phyloP scores from a whole-genome alignment of 805 yeast species.

The Candida easanensis region DNA sequence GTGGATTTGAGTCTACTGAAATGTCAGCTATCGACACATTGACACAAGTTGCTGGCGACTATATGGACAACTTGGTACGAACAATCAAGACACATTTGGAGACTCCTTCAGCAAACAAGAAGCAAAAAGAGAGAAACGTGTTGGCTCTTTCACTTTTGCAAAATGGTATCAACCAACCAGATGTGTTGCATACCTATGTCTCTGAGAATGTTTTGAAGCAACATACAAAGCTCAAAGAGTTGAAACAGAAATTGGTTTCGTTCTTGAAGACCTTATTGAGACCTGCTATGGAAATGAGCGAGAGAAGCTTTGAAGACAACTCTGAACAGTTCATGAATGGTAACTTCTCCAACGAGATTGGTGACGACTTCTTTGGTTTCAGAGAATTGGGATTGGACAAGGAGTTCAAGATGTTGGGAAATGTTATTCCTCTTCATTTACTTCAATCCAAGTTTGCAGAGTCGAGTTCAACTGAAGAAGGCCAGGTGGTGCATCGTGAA shows the following conservation, averaged over 20 bases:
- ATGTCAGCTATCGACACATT: slow-evolving; percentile 73
- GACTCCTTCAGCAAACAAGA: slow-evolving; percentile 40
- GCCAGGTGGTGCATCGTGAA: slow-evolving; percentile 54
- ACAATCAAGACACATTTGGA: slow-evolving; percentile 73
- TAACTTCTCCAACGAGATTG: slow-evolving; percentile 88
- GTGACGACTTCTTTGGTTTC: slow-evolving; percentile 98
- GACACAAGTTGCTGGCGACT: slow-evolving; percentile 81
- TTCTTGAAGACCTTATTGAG: slow-evolving; percentile 79
- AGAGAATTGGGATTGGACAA: slow-evolving; percentile 89
- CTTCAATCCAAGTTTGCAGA: slow-evolving; percentile 73
- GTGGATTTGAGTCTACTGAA: slow-evolving; percentile 86
- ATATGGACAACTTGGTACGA: slow-evolving; percentile 68
- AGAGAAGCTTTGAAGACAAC: slow-evolving; percentile 79
- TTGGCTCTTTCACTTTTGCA: slow-evolving; percentile 67
- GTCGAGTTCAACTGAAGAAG: slow-evolving; percentile 43
- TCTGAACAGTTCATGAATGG: slow-evolving; percentile 94
- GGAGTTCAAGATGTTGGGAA: slow-evolving; percentile 80
- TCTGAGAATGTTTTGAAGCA: slow-evolving; percentile 71
- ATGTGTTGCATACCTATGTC: slow-evolving; percentile 68
- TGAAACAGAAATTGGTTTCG: slow-evolving; percentile 60
- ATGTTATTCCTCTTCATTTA: slow-evolving; percentile 86
- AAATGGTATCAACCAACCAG: slow-evolving; percentile 82
- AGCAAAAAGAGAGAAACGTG: slow-evolving; percentile 40
- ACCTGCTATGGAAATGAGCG: slow-evolving; percentile 73
- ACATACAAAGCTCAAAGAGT: slow-evolving; percentile 63